These are phyloP conservation scores for Pleurotus tuoliensis DNA, from an alignment of 768 basidiomycete species.

Conservation along the genomic window DNA sequence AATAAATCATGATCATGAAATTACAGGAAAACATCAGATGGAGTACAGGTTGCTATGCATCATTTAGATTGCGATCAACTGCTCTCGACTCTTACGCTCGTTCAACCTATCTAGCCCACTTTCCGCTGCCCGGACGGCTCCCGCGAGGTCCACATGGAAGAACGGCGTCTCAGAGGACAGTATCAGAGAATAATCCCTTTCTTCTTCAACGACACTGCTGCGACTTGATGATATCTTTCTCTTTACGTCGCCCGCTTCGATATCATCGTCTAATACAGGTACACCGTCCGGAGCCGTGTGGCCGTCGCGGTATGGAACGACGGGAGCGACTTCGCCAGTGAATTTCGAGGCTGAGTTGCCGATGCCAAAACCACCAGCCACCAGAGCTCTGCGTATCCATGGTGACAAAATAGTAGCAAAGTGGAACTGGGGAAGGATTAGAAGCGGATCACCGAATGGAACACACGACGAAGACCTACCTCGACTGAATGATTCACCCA, in stretches of 20 bases:
- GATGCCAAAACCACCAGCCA: slow-evolving; percentile 88
- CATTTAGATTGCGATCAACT: too few species aligned
- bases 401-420: slow-evolving; percentile 90
- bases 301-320: slow-evolving; percentile 62
- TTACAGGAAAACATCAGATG: too few species aligned
- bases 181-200: slow-evolving; percentile 32
- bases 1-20: too few species aligned
- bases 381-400: slow-evolving; percentile 86
- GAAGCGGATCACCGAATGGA: background rate
- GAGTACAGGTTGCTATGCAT: too few species aligned
- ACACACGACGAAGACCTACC: slow-evolving; percentile 30
- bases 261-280: slow-evolving; percentile 23
- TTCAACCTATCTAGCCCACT: slow-evolving; percentile 25
- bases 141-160: slow-evolving; percentile 87
- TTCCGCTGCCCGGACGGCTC: slow-evolving; percentile 71
- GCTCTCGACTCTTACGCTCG: background rate
- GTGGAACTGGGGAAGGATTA: slow-evolving; percentile 64
- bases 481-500: slow-evolving; percentile 79
- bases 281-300: slow-evolving; percentile 21
- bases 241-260: slow-evolving; percentile 32
- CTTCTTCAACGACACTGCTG: slow-evolving; percentile 5
- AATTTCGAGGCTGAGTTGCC: slow-evolving; percentile 41
- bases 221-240: slow-evolving; percentile 16
- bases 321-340: slow-evolving; percentile 67
- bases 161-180: slow-evolving; percentile 62